These are phyloP conservation scores for Mortierella claussenii DNA, from an alignment of 192 early-diverging fungal species.

Conservation along the genomic window DNA sequence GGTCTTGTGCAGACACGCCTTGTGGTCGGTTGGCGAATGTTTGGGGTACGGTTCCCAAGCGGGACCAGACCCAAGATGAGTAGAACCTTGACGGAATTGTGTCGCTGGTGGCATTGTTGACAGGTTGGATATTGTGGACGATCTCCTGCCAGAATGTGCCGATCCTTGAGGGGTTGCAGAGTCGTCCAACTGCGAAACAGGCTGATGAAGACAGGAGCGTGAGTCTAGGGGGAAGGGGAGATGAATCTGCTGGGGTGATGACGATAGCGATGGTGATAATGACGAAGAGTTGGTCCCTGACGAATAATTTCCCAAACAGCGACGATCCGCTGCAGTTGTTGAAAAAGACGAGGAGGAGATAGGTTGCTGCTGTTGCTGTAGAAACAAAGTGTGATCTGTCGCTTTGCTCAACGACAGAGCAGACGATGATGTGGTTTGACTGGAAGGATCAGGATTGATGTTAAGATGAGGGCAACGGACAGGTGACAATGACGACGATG, in stretches of 20 bases:
- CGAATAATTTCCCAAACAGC: too few species aligned
- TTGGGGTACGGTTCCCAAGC: slow-evolving; percentile 36
- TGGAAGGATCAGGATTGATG: slow-evolving; percentile 20
- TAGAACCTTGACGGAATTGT: slow-evolving; percentile 29
- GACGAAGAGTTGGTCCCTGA: too few species aligned
- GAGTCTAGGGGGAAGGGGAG: too few species aligned
- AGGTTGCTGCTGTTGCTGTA: slow-evolving; percentile 6
- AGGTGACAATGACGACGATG: slow-evolving; percentile 19
- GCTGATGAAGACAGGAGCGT: too few species aligned
- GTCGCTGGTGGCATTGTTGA: slow-evolving; percentile 40
- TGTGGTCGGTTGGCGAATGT: not conserved
- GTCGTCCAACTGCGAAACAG: too few species aligned
- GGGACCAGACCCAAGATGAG: slow-evolving; percentile 6
- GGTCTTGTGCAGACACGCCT: slow-evolving; percentile 6
- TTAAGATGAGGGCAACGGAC: slow-evolving; percentile 6
- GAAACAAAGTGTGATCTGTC: not conserved
- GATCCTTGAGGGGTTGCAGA: too few species aligned
- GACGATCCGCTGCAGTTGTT: too few species aligned
- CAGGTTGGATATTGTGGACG: not conserved
- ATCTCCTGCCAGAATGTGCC: too few species aligned
- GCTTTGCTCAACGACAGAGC: not conserved
- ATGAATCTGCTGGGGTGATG: too few species aligned
- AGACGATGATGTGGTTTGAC: slow-evolving; percentile 25
- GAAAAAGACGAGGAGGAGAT: not conserved
- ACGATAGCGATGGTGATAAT: too few species aligned